Percentiles rank a stretch among this genome's conserved stretches.
Conservation (phyloP, 345 rosid species). For the Hibiscus syriacus region DNA sequence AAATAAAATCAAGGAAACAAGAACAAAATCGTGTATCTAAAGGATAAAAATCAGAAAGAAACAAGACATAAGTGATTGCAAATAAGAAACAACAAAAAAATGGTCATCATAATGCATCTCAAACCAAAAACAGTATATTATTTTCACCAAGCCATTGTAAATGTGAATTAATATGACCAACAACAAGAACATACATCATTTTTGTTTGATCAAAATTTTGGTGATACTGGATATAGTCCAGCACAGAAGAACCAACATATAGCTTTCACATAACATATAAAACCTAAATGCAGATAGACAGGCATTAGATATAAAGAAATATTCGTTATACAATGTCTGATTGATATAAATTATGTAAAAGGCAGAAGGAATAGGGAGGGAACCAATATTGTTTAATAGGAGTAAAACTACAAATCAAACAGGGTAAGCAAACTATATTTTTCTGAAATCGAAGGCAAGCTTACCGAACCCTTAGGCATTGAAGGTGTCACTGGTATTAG, state of each 20-base stretch:
- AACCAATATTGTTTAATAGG: not conserved
- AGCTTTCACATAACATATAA: not conserved
- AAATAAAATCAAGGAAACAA: not conserved
- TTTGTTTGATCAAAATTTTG: not conserved
- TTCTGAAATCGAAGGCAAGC: not conserved
- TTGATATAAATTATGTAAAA: not conserved
- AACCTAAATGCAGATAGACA: not conserved
- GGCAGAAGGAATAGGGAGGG: not conserved
- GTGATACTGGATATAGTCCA: not conserved
- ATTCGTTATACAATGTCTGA: not conserved
- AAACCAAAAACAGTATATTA: not conserved
- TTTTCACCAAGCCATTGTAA: not conserved
- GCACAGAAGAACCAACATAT: not conserved
- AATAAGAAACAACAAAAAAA: no score
- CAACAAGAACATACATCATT: no score
- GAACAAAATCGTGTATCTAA: not conserved
- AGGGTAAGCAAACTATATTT: not conserved
- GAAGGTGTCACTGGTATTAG: no score
- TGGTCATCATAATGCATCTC: no score
- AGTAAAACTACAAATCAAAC: no score
- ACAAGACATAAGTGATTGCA: not conserved
- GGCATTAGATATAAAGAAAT: not conserved
- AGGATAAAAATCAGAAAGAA: no score
- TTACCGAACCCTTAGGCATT: slow-evolving; percentile 41
- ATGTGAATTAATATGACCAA: no score